These are phyloP conservation scores for Coffea eugenioides DNA, from an alignment of 257 asterid species.

Conservation along the genomic window DNA sequence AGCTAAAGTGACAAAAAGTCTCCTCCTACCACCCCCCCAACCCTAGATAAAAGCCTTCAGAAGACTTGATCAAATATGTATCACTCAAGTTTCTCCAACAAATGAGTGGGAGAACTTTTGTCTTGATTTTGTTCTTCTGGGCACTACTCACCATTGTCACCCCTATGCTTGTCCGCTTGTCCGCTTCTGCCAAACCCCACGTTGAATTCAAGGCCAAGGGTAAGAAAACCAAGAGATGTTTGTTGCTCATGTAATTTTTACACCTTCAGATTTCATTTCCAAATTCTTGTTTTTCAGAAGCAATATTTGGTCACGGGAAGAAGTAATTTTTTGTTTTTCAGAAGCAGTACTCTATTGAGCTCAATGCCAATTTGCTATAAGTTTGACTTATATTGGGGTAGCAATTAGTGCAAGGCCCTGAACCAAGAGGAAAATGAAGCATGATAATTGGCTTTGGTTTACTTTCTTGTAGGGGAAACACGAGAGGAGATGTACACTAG, in stretches of 20 bases:
- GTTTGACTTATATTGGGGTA: background rate
- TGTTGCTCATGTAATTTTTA: background rate
- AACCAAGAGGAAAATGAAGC: background rate
- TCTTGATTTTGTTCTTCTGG: conserved; percentile 67
- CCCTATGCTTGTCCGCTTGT: conserved; percentile 61
- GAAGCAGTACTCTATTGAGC: background rate
- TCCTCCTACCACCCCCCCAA: conserved; percentile 23
- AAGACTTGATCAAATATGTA: conserved; percentile 16
- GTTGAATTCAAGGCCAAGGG: conserved; percentile 26
- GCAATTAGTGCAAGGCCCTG: background rate
- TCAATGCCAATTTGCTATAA: background rate
- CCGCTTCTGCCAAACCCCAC: conserved; percentile 58
- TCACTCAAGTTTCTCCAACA: conserved; percentile 22
- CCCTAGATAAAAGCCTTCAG: conserved; percentile 18
- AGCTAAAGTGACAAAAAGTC: conserved; percentile 44
- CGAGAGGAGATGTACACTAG: conserved; percentile 18
- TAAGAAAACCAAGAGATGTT: conserved; percentile 4
- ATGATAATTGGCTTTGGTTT: background rate
- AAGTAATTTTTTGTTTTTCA: no score
- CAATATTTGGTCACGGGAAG: no score
- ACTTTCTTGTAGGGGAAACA: conserved; percentile 30
- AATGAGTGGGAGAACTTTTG: conserved; percentile 68
- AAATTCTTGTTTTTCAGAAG: no score
- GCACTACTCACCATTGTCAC: conserved; percentile 67
- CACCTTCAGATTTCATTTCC: no score